Evolutionary conservation across 2,329 filamentous ascomycete genomes (phyloP).

Genomic region (Fusarium longipes): DNA sequence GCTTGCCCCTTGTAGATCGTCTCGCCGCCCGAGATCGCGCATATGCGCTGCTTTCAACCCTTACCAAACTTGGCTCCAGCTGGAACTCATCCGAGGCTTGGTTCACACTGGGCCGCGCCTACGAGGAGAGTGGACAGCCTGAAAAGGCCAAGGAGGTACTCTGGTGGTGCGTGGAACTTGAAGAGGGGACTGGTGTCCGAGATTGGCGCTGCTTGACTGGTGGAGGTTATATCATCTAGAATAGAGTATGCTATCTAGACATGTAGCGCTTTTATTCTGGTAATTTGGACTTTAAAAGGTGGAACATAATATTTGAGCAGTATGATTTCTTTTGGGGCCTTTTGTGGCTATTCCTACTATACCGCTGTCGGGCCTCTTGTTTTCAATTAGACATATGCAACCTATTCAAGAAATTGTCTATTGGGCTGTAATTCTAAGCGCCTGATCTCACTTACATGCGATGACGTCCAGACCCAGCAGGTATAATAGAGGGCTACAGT

Average conservation of each 20-base stretch:
- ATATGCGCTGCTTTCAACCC: conserved; percentile 80
- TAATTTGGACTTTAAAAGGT: conserved; percentile 3
- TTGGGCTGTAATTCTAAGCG: background rate
- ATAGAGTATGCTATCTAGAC: background rate
- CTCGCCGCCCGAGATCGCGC: conserved; percentile 92
- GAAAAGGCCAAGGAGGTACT: conserved; percentile 92
- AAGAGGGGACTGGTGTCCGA: conserved; percentile 83
- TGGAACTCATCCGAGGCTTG: conserved; percentile 97
- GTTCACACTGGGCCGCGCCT: conserved; percentile 86
- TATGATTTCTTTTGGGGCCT: background rate
- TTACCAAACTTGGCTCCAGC: conserved; percentile 86
- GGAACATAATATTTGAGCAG: conserved; percentile 4
- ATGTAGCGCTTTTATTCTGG: background rate
- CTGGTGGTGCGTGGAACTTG: conserved; percentile 98
- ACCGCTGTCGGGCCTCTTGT: background rate
- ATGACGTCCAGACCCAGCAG: background rate
- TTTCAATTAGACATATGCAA: conserved; percentile 15
- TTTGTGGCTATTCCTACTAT: background rate
- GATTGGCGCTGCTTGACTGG: conserved; percentile 78
- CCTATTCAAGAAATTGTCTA: background rate
- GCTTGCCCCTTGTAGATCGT: conserved; percentile 79
- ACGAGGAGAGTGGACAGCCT: conserved; percentile 86
- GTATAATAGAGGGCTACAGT: background rate
- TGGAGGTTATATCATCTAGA: conserved; percentile 69
- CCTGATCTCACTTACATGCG: too few relatives aligned